Evolutionary conservation across 2,329 filamentous ascomycete species (phyloP).

Genomic region (Achaetomium macrosporum): DNA sequence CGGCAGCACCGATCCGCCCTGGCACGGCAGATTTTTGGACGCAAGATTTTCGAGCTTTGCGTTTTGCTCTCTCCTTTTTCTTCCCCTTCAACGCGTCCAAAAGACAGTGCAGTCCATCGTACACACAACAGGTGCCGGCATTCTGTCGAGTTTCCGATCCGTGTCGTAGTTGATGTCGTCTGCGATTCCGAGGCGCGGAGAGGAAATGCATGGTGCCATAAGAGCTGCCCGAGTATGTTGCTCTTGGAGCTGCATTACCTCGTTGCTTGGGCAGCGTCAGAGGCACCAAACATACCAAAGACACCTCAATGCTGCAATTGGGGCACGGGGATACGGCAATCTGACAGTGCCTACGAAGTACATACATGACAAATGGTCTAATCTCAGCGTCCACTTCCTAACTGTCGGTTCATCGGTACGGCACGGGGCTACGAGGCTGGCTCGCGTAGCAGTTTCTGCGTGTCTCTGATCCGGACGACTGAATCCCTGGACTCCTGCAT

Average conservation of each 20-base stretch:
- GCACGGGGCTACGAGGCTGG: no score
- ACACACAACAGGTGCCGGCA: conserved; percentile 51
- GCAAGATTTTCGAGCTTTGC: conserved; percentile 14
- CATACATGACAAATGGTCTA: no score
- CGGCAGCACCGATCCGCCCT: background rate
- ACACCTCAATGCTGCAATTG: background rate
- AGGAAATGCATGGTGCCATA: conserved; percentile 47
- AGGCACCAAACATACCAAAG: conserved; percentile 62
- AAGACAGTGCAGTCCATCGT: conserved; percentile 82
- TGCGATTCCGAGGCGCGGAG: conserved; percentile 56
- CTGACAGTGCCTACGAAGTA: no score
- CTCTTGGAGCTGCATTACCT: conserved; percentile 23
- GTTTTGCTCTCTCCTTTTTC: conserved; percentile 34
- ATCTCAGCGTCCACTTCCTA: no score
- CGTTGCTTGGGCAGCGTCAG: conserved; percentile 79
- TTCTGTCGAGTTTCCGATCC: conserved; percentile 59
- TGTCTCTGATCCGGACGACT: no score
- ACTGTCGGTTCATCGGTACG: no score
- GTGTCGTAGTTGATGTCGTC: conserved; percentile 56
- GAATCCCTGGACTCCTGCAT: no score
- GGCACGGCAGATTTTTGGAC: background rate
- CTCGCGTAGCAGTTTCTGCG: no score
- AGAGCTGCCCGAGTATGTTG: conserved; percentile 51
- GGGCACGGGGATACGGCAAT: no score
- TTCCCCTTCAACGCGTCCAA: conserved; percentile 60